Evolutionary conservation across 2,329 filamentous ascomycete genomes (phyloP), one percentile per base, ranked within the genome.

Genomic region (Fusarium sp.): DNA sequence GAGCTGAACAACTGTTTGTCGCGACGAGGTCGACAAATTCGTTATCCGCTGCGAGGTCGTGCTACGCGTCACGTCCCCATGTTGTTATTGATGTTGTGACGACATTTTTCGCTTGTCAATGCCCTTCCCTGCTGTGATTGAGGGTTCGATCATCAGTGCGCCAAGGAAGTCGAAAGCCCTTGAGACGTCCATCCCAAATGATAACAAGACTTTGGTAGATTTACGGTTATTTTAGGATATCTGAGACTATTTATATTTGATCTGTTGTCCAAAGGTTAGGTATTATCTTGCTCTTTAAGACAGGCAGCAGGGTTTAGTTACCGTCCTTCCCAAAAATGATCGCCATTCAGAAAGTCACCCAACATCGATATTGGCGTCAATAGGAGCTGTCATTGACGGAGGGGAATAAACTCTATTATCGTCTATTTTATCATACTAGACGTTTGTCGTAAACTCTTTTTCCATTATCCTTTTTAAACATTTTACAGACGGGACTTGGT

Each of bases 401-500:
- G 17, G 4, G 20, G 22, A 13, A 54, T 28, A 30, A 22, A 28
- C 24, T 68, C 15, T 71, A 70, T 56, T 56, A 71, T 55, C 34
- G 44, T 44, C 32, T 61, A 42, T 56, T 56, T 45, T 42, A 13
- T 55, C 20, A 65, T 66, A 22, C 30, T 42, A 57, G 55, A 45
- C 67, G 39, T 30, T 36, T 56, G 47, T 60, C 51, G 11, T 26
- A 45, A 45, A 20, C 39, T 18, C 2, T 12, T 42, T 52, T 56
- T 36, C 47, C 28, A 48, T 61, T 61, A 38, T 42, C 6, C n/a
- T 41, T 24, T 15, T 48, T n/a, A 14, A 51, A 48, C 7, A 5
- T 26, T 3, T 68, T 64, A 77, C 59, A 77, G 30, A 4, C 50
- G 68, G 14, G 75, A 68, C 70, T 77, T 78, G 32, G 68, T 66